Conservation (phyloP, 2,329 filamentous ascomycete genomes). For the Ascochyta viciae-villosae region DNA sequence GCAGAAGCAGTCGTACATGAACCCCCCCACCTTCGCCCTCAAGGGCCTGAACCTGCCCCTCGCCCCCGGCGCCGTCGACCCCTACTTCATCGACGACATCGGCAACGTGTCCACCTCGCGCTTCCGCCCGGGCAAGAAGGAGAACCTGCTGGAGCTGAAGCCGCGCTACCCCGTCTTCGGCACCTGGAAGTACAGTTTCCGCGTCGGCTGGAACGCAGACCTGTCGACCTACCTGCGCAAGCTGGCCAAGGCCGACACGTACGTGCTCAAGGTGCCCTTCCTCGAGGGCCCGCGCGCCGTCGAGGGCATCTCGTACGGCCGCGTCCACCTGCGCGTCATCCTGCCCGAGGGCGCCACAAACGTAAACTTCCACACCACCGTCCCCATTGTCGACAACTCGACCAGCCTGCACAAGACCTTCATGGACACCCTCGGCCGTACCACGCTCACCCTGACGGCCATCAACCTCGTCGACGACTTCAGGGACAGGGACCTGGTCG, state of each 20-base stretch:
- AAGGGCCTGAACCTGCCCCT: slow-evolving; percentile 84
- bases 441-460: slow-evolving; percentile 78
- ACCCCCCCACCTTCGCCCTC: slow-evolving; percentile 77
- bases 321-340: slow-evolving; percentile 79
- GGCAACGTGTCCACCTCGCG: slow-evolving; percentile 95
- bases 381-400: slow-evolving; percentile 72
- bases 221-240: slow-evolving; percentile 77
- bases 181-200: slow-evolving; percentile 98
- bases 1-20: slow-evolving; percentile 68
- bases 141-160: slow-evolving; percentile 87
- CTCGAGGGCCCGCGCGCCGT: slow-evolving; percentile 86
- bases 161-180: slow-evolving; percentile 96
- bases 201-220: slow-evolving; percentile 92
- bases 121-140: slow-evolving; percentile 78
- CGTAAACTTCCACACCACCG: slow-evolving; percentile 75
- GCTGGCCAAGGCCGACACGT: slow-evolving; percentile 69
- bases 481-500: slow-evolving; percentile 80
- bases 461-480: slow-evolving; percentile 91
- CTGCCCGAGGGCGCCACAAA: slow-evolving; percentile 92
- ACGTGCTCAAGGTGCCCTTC: slow-evolving; percentile 88
- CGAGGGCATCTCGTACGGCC: slow-evolving; percentile 87
- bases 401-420: slow-evolving; percentile 80
- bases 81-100: slow-evolving; percentile 95
- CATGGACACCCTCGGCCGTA: slow-evolving; percentile 91
- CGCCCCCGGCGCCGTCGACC: slow-evolving; percentile 77